Evolutionary conservation across 345 rosid genomes (phyloP).

Genomic region (Isatis tinctoria): DNA sequence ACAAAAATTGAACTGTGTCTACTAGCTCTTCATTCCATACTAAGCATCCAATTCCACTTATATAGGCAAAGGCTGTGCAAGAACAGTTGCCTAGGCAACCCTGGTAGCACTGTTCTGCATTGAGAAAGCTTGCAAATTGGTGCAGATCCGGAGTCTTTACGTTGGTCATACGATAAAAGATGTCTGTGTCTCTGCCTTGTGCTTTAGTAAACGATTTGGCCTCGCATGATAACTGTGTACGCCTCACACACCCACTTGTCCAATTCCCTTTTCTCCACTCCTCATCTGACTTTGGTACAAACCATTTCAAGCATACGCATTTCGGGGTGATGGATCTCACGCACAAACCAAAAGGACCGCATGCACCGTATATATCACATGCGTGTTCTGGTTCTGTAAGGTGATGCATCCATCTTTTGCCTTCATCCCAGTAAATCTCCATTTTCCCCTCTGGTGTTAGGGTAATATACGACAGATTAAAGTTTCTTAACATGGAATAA

Average conservation of each 20-base stretch:
- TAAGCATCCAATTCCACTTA: constrained; percentile 28
- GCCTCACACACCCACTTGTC: constrained; percentile 30
- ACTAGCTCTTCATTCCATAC: constrained; percentile 21
- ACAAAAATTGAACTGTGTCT: constrained; percentile 15
- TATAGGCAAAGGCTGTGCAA: constrained; percentile 29
- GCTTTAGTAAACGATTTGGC: background rate
- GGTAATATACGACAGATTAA: constrained; percentile 6
- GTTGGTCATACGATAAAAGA: constrained; percentile 9
- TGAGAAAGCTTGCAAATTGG: constrained; percentile 22
- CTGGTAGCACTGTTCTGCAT: constrained; percentile 12
- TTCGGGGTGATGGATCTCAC: constrained; percentile 15
- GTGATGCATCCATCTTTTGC: constrained; percentile 14
- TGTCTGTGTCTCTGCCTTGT: constrained; percentile 16
- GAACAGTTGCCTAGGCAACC: constrained; percentile 34
- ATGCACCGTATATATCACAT: constrained; percentile 25
- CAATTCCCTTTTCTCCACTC: constrained; percentile 21
- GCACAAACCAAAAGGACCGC: constrained; percentile 30
- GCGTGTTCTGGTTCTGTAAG: background rate
- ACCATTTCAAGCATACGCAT: constrained; percentile 30
- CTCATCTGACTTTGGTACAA: constrained; percentile 13
- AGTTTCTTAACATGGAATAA: constrained; percentile 16
- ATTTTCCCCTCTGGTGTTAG: constrained; percentile 25
- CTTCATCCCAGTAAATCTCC: constrained; percentile 13
- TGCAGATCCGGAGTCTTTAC: constrained; percentile 28
- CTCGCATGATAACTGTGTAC: constrained; percentile 14